Evolutionary conservation across 1,139 yeast species (phyloP), one percentile per base, ranked within the genome.

Genomic region (Zygosaccharomyces sapae): DNA sequence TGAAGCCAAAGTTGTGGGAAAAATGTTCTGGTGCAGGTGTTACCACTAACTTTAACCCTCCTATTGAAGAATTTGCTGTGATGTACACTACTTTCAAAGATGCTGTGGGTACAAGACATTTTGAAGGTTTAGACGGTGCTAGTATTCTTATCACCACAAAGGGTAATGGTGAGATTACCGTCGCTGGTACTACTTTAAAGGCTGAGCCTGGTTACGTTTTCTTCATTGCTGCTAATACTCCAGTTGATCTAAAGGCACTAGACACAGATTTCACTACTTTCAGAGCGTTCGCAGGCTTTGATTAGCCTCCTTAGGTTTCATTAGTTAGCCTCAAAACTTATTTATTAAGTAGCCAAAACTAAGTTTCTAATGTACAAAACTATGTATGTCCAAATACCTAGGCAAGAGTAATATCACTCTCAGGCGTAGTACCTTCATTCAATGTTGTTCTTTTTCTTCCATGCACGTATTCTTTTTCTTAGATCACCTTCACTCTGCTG

Each of bases 61-160:
- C 99, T 52, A 92, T 92, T 64, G 95, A 83, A 52, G 99, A 92
- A 71, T 92, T 92, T 65, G 77, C 96, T 3, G 97, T 92, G 19
- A 76, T 94, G 62, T 92, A 87, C 70, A 82, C 94, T 41, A 78
- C 76, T 48, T 74, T 79, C 49, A 57, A 69, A 29, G 65, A 70
- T 38, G 62, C 72, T 5, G 76, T 75, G 31, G 75, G 82, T 55
- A 53, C 58, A 2, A 75, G 78, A 54, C 60, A 61, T 37, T 77
- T 81, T 58, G 79, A 79, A 45, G 80, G 74, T 4, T 72, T 92
- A 44, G 71, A 79, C 37, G 98, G 98, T 41, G 97, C 98, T 55
- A 86, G 96, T 40, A 84, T 94, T 56, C 66, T 89, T 50, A 86
- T 92, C 51, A 79, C 84, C 51, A 87, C 97, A 41, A 79, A 82